Percentiles rank a stretch among this genome's conserved stretches.
Evolutionary conservation across 257 asterid genomes (phyloP).

Genomic region (Ophiorrhiza pumila): DNA sequence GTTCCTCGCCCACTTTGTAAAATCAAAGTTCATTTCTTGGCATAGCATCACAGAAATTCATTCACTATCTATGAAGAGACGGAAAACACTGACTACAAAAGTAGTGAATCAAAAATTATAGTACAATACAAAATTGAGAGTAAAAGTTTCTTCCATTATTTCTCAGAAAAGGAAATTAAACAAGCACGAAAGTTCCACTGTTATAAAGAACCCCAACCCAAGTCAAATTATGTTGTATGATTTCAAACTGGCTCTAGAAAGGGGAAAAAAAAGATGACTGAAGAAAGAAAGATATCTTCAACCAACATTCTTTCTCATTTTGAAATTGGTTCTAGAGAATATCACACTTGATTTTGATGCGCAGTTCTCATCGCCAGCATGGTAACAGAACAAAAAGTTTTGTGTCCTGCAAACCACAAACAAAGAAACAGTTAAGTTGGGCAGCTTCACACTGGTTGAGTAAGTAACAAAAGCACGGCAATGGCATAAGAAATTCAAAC

Average conservation of each 20-base stretch:
- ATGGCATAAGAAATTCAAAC: too few species aligned
- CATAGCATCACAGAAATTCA: not conserved
- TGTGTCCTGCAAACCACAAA: slow-evolving; percentile 8
- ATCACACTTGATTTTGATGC: not conserved
- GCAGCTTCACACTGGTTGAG: not conserved
- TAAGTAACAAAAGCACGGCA: not conserved
- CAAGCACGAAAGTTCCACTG: not conserved
- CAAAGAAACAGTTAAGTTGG: not conserved
- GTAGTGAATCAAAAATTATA: not conserved
- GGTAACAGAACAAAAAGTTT: too few species aligned
- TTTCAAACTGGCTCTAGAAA: not conserved
- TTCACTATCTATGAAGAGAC: not conserved
- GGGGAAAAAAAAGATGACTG: not conserved
- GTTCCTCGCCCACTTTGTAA: not conserved
- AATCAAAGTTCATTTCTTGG: not conserved
- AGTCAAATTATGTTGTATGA: not conserved
- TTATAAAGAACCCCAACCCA: not conserved
- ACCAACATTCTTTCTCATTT: slow-evolving; percentile 15
- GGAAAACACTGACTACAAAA: not conserved
- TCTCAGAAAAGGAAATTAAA: not conserved
- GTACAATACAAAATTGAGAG: not conserved
- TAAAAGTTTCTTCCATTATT: not conserved
- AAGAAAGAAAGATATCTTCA: not conserved
- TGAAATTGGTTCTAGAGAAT: not conserved
- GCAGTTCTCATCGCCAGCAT: not conserved